Evolutionary conservation across 2,329 filamentous ascomycete genomes (phyloP).

Genomic region (Penicillium capsulatum): DNA sequence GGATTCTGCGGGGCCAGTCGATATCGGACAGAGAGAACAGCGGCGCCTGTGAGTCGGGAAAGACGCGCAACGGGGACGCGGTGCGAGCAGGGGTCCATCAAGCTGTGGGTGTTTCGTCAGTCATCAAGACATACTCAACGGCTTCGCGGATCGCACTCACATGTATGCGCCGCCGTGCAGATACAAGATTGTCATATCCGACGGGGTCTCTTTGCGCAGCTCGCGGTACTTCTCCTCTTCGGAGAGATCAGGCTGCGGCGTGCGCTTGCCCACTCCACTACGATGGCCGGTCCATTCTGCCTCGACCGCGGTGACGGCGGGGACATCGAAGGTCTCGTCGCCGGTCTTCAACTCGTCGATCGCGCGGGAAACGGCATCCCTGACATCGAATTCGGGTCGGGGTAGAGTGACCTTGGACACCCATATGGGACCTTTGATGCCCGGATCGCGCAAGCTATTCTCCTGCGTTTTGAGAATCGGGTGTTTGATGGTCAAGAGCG

Average conservation of each 20-base stretch:
- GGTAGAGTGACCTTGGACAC: slow-evolving; percentile 66
- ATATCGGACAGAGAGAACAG: slow-evolving; percentile 44
- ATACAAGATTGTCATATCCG: slow-evolving; percentile 44
- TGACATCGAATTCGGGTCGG: slow-evolving; percentile 48
- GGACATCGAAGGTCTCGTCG: slow-evolving; percentile 37
- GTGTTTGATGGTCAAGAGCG: slow-evolving; percentile 51
- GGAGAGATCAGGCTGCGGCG: slow-evolving; percentile 38
- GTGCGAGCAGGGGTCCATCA: slow-evolving; percentile 45
- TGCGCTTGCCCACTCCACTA: slow-evolving; percentile 35
- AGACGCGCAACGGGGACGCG: slow-evolving; percentile 37
- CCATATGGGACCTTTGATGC: slow-evolving; percentile 77
- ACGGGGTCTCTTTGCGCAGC: slow-evolving; percentile 38
- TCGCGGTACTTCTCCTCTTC: slow-evolving; percentile 43
- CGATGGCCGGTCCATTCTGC: slow-evolving; percentile 47
- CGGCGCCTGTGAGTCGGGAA: slow-evolving; percentile 39
- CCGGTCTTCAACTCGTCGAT: slow-evolving; percentile 40
- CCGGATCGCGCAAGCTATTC: slow-evolving; percentile 58
- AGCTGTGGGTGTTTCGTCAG: slow-evolving; percentile 21
- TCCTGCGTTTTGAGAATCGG: slow-evolving; percentile 62
- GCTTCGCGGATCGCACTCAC: slow-evolving; percentile 24
- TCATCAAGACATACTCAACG: not conserved
- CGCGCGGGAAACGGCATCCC: slow-evolving; percentile 36
- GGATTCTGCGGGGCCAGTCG: slow-evolving; percentile 47
- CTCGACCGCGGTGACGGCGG: slow-evolving; percentile 36
- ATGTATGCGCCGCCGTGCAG: slow-evolving; percentile 48